Conservation (phyloP, 2,329 filamentous ascomycete genomes). For the Westerdykella aurantiaca region DNA sequence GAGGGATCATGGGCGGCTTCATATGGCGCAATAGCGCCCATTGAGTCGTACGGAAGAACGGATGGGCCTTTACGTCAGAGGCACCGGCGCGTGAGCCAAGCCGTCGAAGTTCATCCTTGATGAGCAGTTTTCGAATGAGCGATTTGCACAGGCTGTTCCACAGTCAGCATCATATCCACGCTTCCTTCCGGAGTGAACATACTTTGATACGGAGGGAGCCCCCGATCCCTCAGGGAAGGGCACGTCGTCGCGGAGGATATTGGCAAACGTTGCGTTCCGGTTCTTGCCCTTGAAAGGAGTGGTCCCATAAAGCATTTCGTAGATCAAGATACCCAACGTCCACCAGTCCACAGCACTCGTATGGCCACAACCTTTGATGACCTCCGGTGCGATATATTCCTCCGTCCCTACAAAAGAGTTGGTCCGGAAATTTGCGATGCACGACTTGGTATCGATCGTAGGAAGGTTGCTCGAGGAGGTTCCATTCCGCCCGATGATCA, state of each 20-base stretch:
- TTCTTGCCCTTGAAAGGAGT: slow-evolving; percentile 99
- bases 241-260: slow-evolving; percentile 92
- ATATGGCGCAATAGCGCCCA: slow-evolving; percentile 96
- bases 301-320: slow-evolving; percentile 98
- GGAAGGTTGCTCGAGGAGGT: slow-evolving; percentile 80
- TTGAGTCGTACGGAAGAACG: slow-evolving; percentile 92
- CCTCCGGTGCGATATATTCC: slow-evolving; percentile 97
- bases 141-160: slow-evolving; percentile 79
- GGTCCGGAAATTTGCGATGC: slow-evolving; percentile 95
- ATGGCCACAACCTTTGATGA: slow-evolving; percentile 97
- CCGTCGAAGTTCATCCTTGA: slow-evolving; percentile 94
- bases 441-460: slow-evolving; percentile 97
- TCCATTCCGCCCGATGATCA: slow-evolving; percentile 85
- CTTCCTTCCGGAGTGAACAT: slow-evolving; percentile 42
- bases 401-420: slow-evolving; percentile 98
- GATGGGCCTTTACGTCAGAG: slow-evolving; percentile 91
- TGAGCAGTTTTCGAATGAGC: slow-evolving; percentile 88
- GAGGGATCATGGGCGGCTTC: slow-evolving; percentile 95
- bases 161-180: slow-evolving; percentile 26
- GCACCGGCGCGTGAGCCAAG: slow-evolving; percentile 91
- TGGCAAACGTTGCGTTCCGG: slow-evolving; percentile 94
- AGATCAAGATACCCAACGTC: slow-evolving; percentile 94
- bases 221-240: slow-evolving; percentile 88
- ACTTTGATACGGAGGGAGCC: slow-evolving; percentile 86
- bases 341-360: slow-evolving; percentile 99